Evolutionary conservation across 495 filamentous ascomycete genomes (phyloP).

Genomic region (Clohesyomyces aquaticus): DNA sequence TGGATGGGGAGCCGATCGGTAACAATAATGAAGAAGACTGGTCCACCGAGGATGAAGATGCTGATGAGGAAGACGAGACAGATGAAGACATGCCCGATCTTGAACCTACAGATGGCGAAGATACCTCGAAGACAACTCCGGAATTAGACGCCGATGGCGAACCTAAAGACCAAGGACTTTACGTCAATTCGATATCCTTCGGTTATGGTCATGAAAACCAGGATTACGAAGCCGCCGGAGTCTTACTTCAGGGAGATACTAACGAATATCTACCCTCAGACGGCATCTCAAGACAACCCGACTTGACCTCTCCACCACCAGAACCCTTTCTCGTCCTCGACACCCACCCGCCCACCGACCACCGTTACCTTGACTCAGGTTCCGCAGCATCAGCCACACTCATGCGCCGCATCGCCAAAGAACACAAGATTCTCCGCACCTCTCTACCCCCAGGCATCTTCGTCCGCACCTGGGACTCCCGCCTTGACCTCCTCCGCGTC

Average conservation of each 20-base stretch:
- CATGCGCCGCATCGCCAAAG: conserved; percentile 57
- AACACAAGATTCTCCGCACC: conserved; percentile 59
- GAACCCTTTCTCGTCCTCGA: conserved; percentile 46
- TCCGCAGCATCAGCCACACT: conserved; percentile 26
- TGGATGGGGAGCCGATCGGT: conserved; percentile 38
- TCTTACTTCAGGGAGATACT: no score
- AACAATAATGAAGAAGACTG: conserved; percentile 42
- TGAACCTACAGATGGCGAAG: conserved; percentile 8
- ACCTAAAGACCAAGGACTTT: conserved; percentile 14
- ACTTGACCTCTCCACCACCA: background rate
- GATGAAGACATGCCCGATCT: conserved; percentile 44
- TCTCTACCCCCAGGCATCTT: conserved; percentile 61
- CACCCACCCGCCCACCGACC: conserved; percentile 50
- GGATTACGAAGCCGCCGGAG: no score
- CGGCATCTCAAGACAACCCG: no score
- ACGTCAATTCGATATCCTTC: background rate
- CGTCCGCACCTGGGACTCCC: conserved; percentile 62
- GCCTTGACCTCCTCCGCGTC: conserved; percentile 61
- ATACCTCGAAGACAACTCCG: conserved; percentile 39
- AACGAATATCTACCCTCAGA: no score
- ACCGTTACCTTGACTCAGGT: conserved; percentile 50
- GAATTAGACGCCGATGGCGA: conserved; percentile 44
- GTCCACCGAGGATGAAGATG: conserved; percentile 50
- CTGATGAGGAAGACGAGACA: conserved; percentile 28
- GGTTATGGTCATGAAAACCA: background rate